These are phyloP conservation scores for Xylaria sp. DNA, from an alignment of 495 filamentous ascomycete species.

Conservation along the genomic window DNA sequence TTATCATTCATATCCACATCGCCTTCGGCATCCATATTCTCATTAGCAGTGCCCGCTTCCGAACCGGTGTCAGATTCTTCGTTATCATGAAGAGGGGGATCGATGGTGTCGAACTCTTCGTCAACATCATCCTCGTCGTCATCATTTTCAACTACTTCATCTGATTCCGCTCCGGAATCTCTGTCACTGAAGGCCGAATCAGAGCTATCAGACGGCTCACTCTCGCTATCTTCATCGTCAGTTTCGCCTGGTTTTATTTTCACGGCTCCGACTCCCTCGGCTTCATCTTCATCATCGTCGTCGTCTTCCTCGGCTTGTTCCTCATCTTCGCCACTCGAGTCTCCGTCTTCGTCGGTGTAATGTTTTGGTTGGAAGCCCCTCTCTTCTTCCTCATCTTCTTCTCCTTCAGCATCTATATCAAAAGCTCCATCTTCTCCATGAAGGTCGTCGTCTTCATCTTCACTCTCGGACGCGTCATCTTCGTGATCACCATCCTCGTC, in stretches of 20 bases:
- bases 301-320: conserved; percentile 44
- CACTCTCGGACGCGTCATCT: conserved; percentile 49
- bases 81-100: conserved; percentile 44
- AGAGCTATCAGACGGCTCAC: conserved; percentile 39
- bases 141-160: conserved; percentile 70
- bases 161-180: conserved; percentile 69
- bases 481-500: conserved; percentile 34
- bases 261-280: conserved; percentile 77
- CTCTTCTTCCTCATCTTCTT: conserved; percentile 56
- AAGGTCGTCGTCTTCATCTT: conserved; percentile 49
- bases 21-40: conserved; percentile 41
- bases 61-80: conserved; percentile 61
- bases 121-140: conserved; percentile 76
- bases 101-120: conserved; percentile 78
- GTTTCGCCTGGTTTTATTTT: conserved; percentile 68
- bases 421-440: conserved; percentile 48
- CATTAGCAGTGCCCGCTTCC: conserved; percentile 46
- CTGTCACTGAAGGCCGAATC: conserved; percentile 57
- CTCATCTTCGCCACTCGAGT: conserved; percentile 47
- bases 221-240: conserved; percentile 51
- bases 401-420: conserved; percentile 43
- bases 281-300: conserved; percentile 56
- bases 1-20: conserved; percentile 41
- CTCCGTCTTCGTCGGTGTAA: conserved; percentile 17
- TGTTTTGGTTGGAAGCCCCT: conserved; percentile 15